phyloP scores from a whole-genome alignment of 108 stramenopile genomes.

The Nitzschia putrida region DNA sequence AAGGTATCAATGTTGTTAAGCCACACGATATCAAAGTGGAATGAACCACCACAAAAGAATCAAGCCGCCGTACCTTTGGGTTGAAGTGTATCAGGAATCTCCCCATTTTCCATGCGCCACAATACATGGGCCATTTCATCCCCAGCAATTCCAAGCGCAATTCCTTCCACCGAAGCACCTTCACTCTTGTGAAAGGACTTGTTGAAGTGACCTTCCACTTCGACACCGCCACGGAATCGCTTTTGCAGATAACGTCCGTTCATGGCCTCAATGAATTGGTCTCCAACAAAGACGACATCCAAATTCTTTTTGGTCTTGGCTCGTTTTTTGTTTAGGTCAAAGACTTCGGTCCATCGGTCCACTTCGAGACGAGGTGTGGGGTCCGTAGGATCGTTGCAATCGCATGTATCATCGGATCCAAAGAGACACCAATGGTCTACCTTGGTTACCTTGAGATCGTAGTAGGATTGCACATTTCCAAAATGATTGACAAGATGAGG shows the following conservation, averaged over 20 bases:
- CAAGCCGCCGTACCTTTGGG: conserved; percentile 25
- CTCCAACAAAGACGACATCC: conserved; percentile 79
- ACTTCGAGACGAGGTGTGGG: conserved; percentile 29
- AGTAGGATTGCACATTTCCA: conserved; percentile 39
- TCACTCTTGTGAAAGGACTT: conserved; percentile 23
- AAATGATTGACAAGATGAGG: conserved; percentile 48
- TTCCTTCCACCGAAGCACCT: conserved; percentile 55
- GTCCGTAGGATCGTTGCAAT: conserved; percentile 61
- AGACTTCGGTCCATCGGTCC: conserved; percentile 45
- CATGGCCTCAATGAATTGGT: conserved; percentile 62
- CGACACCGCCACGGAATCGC: conserved; percentile 14
- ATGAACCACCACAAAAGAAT: neutral
- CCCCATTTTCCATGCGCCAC: conserved; percentile 79
- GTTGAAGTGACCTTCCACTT: conserved; percentile 56
- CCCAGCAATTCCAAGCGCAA: conserved; percentile 71
- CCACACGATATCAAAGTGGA: neutral
- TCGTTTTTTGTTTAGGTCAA: conserved; percentile 52
- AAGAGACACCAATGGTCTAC: conserved; percentile 69
- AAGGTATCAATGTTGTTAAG: neutral
- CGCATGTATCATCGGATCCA: conserved; percentile 52
- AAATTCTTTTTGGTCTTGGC: conserved; percentile 33
- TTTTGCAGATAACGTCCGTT: conserved; percentile 35
- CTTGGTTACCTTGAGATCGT: conserved; percentile 54
- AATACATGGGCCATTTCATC: conserved; percentile 66
- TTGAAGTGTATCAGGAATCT: conserved; percentile 42